Conservation (phyloP, 306 rosid genomes). For the Medicago lupulina region DNA sequence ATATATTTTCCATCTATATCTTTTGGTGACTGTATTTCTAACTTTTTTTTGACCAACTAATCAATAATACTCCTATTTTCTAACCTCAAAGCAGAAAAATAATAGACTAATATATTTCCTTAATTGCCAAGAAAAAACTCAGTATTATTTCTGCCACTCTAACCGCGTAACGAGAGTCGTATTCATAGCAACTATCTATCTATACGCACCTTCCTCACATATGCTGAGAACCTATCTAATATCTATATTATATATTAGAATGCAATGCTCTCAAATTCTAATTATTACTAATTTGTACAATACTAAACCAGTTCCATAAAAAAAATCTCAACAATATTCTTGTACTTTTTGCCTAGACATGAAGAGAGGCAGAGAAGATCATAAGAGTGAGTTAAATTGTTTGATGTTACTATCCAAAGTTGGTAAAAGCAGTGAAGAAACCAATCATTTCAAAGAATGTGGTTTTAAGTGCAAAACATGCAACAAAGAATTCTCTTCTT, state of each 20-base stretch:
- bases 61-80: too few species aligned
- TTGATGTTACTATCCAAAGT: conserved; percentile 60
- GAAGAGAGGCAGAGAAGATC: conserved; percentile 63
- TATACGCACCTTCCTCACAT: neutral
- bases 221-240: neutral
- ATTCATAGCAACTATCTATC: neutral
- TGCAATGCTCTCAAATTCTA: neutral
- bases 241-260: too few species aligned
- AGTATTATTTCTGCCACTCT: neutral
- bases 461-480: conserved; percentile 79
- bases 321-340: neutral
- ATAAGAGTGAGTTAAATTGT: conserved; percentile 37
- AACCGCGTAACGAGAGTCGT: neutral
- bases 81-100: too few species aligned
- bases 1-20: too few species aligned
- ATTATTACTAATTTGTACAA: neutral
- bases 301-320: neutral
- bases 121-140: neutral
- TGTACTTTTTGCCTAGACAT: conserved; percentile 23
- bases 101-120: neutral
- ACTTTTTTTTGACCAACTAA: too few species aligned
- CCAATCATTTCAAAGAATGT: neutral
- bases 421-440: conserved; percentile 40
- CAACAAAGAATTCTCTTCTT: conserved; percentile 59
- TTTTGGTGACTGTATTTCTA: too few species aligned